Conservation (phyloP, 148 eudicot genomes). For the Rhododendron simsii region DNA sequence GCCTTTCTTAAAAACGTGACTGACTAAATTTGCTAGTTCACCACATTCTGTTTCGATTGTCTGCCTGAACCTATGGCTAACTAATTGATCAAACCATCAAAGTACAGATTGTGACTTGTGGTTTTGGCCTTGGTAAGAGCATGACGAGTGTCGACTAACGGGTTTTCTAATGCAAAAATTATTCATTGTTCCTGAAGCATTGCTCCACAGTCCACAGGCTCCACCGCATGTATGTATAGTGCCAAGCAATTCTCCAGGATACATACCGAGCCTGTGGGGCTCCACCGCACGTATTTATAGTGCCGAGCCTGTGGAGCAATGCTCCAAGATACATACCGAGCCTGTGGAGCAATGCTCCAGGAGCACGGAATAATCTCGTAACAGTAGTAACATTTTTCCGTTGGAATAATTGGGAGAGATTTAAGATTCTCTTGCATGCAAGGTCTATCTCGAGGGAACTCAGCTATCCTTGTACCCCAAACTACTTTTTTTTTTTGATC, state of each 20-base stretch:
- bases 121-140: not conserved
- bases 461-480: not conserved
- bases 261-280: not conserved
- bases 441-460: not conserved
- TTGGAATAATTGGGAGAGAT: slow-evolving; percentile 12
- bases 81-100: not conserved
- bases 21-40: not conserved
- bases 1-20: not conserved
- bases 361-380: not conserved
- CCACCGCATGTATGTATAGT: too few relatives aligned
- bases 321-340: too few relatives aligned
- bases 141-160: not conserved
- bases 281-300: too few relatives aligned
- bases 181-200: not conserved
- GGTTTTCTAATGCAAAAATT: not conserved
- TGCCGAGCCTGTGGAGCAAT: too few relatives aligned
- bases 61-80: not conserved
- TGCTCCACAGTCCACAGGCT: not conserved
- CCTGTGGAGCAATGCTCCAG: too few relatives aligned
- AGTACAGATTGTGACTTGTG: not conserved
- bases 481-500: not conserved
- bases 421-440: slow-evolving; percentile 13
- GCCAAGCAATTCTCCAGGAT: too few relatives aligned
- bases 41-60: not conserved
- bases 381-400: not conserved